phyloP scores from a whole-genome alignment of 345 rosid species.

The Citrus hindsii region DNA sequence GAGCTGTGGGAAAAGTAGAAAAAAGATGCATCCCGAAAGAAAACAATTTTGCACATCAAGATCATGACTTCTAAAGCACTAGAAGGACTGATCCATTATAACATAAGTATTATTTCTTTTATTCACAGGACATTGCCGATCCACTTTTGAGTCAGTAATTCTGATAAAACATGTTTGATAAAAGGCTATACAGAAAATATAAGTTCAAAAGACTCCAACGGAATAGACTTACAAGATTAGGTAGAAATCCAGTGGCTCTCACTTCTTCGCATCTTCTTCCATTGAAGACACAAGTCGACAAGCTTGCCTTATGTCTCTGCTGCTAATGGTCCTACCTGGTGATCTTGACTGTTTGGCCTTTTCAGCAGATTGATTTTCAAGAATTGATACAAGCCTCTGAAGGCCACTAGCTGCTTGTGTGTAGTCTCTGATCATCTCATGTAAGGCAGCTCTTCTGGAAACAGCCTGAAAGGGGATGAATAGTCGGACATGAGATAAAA shows the following conservation, averaged over 20 bases:
- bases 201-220: background rate
- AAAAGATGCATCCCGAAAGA: background rate
- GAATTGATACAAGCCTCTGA: slow-evolving; percentile 56
- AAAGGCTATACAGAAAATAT: background rate
- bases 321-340: slow-evolving; percentile 28
- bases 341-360: slow-evolving; percentile 38
- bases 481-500: no score
- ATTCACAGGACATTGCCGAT: no score
- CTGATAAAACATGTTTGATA: background rate
- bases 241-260: slow-evolving; percentile 59
- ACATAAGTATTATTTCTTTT: background rate
- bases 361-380: slow-evolving; percentile 46
- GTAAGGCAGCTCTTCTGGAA: no score
- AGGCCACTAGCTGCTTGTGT: slow-evolving; percentile 78
- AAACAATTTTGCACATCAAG: background rate
- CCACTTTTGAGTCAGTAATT: background rate
- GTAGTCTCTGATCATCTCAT: no score
- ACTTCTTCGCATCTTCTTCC: slow-evolving; percentile 72
- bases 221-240: slow-evolving; percentile 63
- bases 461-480: no score
- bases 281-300: slow-evolving; percentile 45
- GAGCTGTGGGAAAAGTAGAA: background rate
- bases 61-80: background rate
- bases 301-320: slow-evolving; percentile 70
- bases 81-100: background rate